Evolutionary conservation across 345 rosid species (phyloP).

Genomic region (Carallia brachiata): DNA sequence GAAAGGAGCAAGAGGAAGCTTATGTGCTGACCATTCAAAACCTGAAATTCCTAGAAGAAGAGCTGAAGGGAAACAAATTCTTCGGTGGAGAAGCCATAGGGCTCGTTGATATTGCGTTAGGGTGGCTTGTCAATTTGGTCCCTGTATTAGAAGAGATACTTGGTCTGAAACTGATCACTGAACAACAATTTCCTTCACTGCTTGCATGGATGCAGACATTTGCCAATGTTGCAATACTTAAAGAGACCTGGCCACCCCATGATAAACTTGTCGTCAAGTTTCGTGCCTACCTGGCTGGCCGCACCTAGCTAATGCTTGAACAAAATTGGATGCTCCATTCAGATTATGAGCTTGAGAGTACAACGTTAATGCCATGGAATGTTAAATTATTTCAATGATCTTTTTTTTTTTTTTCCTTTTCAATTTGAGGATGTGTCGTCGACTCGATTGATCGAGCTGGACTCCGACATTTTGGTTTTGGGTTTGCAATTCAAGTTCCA

Average conservation of each 20-base stretch:
- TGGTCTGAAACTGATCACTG: slow-evolving; percentile 22
- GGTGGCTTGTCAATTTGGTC: slow-evolving; percentile 33
- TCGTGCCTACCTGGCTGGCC: slow-evolving; percentile 4
- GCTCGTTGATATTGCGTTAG: slow-evolving; percentile 32
- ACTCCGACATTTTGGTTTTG: too few relatives aligned
- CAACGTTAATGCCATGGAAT: too few relatives aligned
- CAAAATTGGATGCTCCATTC: too few relatives aligned
- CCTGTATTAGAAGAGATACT: slow-evolving; percentile 25
- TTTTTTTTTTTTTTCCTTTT: too few relatives aligned
- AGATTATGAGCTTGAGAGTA: too few relatives aligned
- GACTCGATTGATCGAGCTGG: too few relatives aligned
- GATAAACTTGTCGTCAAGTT: slow-evolving; percentile 31
- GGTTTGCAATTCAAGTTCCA: too few relatives aligned
- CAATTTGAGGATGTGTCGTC: too few relatives aligned
- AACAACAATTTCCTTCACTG: slow-evolving; percentile 26
- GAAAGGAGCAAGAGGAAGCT: slow-evolving; percentile 32
- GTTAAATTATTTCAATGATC: too few relatives aligned
- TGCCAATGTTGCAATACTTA: slow-evolving; percentile 17
- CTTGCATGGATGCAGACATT: slow-evolving; percentile 31
- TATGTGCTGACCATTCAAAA: slow-evolving; percentile 9
- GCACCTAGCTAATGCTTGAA: not conserved
- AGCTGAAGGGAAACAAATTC: slow-evolving; percentile 39
- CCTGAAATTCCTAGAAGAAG: slow-evolving; percentile 32
- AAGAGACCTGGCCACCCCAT: slow-evolving; percentile 37
- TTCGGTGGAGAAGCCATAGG: slow-evolving; percentile 44